These are phyloP conservation scores for Suhomyces chickasaworum DNA, from an alignment of 1,139 yeast species.

Conservation along the genomic window DNA sequence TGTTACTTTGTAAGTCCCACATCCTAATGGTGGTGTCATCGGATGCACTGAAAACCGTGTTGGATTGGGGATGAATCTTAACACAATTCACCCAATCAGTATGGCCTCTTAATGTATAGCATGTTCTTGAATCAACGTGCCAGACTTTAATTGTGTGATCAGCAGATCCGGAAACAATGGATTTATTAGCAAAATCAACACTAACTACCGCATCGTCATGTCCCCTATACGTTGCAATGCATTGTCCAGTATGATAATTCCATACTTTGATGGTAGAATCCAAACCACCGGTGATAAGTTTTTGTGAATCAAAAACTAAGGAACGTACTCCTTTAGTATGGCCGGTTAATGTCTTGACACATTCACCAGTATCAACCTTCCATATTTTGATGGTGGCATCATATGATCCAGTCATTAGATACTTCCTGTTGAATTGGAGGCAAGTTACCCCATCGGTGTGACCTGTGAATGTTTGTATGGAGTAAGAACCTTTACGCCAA, in stretches of 20 bases:
- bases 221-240: slow-evolving; percentile 90
- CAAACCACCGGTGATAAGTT: slow-evolving; percentile 87
- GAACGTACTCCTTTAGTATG: slow-evolving; percentile 86
- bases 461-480: slow-evolving; percentile 69
- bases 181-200: slow-evolving; percentile 75
- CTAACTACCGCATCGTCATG: slow-evolving; percentile 85
- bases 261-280: slow-evolving; percentile 92
- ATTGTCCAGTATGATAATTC: slow-evolving; percentile 93
- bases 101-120: slow-evolving; percentile 91
- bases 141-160: slow-evolving; percentile 91
- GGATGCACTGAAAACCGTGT: slow-evolving; percentile 80
- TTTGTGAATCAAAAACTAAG: slow-evolving; percentile 81
- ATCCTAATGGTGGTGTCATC: slow-evolving; percentile 91
- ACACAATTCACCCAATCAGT: slow-evolving; percentile 91
- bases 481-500: slow-evolving; percentile 85
- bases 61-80: slow-evolving; percentile 76
- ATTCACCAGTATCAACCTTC: slow-evolving; percentile 79
- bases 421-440: slow-evolving; percentile 74
- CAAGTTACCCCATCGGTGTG: slow-evolving; percentile 87
- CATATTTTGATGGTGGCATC: slow-evolving; percentile 88
- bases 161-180: slow-evolving; percentile 91
- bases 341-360: slow-evolving; percentile 76
- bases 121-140: slow-evolving; percentile 93
- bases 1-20: slow-evolving; percentile 89
- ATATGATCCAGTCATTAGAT: slow-evolving; percentile 87